Evolutionary conservation across 176 grass and related monocot genomes (phyloP).

Genomic region (Stipa capillata): DNA sequence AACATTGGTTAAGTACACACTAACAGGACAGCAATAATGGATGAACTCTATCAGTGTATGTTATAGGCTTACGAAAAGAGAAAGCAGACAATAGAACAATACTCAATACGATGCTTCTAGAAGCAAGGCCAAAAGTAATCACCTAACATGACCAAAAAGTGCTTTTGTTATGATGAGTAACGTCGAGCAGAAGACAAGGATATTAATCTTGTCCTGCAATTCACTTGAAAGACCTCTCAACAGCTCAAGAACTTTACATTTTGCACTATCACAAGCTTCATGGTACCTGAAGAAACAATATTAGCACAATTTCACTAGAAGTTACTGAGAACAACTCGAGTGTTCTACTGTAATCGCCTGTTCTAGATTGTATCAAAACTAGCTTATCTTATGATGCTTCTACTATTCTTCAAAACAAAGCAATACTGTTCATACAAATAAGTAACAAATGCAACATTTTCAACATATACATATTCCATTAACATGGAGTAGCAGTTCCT

Average conservation of each 20-base stretch:
- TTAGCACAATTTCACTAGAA: background rate
- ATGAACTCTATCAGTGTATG: background rate
- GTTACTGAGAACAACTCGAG: background rate
- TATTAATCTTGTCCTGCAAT: slow-evolving; percentile 79
- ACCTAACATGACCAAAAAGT: slow-evolving; percentile 91
- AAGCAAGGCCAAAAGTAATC: slow-evolving; percentile 25
- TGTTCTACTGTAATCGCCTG: background rate
- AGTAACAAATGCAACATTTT: background rate
- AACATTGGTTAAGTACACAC: background rate
- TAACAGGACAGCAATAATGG: background rate
- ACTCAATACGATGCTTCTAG: background rate
- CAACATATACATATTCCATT: background rate
- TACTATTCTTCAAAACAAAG: background rate
- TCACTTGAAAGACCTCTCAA: slow-evolving; percentile 85
- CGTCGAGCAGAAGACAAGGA: slow-evolving; percentile 81
- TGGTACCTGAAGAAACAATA: slow-evolving; percentile 73
- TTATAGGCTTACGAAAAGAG: background rate
- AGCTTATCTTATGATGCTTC: background rate
- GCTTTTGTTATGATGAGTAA: slow-evolving; percentile 81
- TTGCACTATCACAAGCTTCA: slow-evolving; percentile 79
- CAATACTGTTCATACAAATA: background rate
- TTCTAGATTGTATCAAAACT: background rate
- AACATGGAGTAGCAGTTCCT: background rate
- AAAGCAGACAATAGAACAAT: background rate
- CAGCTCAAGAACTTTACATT: slow-evolving; percentile 66